A percentile compares a stretch with the other conserved stretches of the same genome.
Conservation (phyloP, 306 rosid genomes). For the Oxytropis ochrocephala region DNA sequence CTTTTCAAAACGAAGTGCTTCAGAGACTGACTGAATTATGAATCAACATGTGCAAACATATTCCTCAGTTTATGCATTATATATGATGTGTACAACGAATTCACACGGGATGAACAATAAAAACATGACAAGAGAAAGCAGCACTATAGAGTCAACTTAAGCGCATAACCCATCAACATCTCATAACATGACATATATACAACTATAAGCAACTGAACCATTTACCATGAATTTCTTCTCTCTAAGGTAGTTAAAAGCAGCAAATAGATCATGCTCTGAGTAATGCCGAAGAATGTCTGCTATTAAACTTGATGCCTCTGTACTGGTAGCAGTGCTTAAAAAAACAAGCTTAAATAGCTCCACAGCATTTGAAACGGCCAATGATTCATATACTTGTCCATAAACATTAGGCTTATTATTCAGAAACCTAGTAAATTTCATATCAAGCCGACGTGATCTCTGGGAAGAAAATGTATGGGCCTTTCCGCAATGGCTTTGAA, state of each 20-base stretch:
- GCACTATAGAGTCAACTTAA: conserved; percentile 4
- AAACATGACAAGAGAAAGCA: not conserved
- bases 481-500: conserved; percentile 35
- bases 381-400: conserved; percentile 61
- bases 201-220: conserved; percentile 10
- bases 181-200: conserved; percentile 2
- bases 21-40: not conserved
- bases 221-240: conserved; percentile 77
- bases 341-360: conserved; percentile 96
- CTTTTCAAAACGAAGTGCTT: not conserved
- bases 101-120: not conserved
- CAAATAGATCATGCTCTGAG: conserved; percentile 86
- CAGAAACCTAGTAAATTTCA: conserved; percentile 51
- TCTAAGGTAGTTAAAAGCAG: conserved; percentile 91
- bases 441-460: conserved; percentile 53
- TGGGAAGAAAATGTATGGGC: conserved; percentile 26
- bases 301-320: conserved; percentile 58
- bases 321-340: conserved; percentile 62
- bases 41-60: not conserved
- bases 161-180: conserved; percentile 3
- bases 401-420: conserved; percentile 41
- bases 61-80: not conserved
- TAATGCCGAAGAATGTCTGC: conserved; percentile 80
- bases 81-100: not conserved
- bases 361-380: conserved; percentile 91